Evolutionary conservation across 116 monocot genomes (phyloP).

Genomic region (Papilionanthe hybrid): DNA sequence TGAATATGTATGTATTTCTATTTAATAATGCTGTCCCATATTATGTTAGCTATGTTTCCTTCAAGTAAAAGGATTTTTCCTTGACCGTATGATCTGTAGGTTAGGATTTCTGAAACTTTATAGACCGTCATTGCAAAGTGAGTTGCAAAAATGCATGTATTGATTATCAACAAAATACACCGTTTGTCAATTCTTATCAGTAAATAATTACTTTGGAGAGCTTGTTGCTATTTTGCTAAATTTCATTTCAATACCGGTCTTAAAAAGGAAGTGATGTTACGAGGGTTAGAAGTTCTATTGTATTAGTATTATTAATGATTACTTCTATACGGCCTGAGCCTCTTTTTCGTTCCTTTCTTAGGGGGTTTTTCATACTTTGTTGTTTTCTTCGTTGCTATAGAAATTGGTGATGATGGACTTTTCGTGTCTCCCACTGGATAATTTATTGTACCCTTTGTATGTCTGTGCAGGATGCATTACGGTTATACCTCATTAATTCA

Average conservation of each 20-base stretch:
- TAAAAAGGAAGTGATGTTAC: not conserved
- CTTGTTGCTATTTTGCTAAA: not conserved
- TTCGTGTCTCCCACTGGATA: not conserved
- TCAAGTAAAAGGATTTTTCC: not conserved
- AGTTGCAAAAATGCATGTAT: too few relatives aligned
- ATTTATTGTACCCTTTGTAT: not conserved
- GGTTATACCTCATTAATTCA: slow-evolving; percentile 91
- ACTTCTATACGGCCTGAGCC: not conserved
- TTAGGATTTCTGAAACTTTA: too few relatives aligned
- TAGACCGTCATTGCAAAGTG: too few relatives aligned
- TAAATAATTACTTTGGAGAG: not conserved
- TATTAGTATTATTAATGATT: not conserved
- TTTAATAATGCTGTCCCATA: not conserved
- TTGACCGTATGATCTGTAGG: not conserved
- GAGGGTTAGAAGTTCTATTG: not conserved
- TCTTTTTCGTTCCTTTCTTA: not conserved
- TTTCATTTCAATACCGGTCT: not conserved
- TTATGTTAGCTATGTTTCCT: not conserved
- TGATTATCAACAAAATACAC: too few relatives aligned
- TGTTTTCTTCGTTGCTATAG: not conserved
- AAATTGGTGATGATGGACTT: not conserved
- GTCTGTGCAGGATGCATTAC: slow-evolving; percentile 76
- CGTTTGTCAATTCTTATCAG: not conserved
- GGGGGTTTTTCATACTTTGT: not conserved
- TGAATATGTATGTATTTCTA: not conserved